Evolutionary conservation across 495 filamentous ascomycete species (phyloP).

Genomic region (Annulohypoxylon bovei): DNA sequence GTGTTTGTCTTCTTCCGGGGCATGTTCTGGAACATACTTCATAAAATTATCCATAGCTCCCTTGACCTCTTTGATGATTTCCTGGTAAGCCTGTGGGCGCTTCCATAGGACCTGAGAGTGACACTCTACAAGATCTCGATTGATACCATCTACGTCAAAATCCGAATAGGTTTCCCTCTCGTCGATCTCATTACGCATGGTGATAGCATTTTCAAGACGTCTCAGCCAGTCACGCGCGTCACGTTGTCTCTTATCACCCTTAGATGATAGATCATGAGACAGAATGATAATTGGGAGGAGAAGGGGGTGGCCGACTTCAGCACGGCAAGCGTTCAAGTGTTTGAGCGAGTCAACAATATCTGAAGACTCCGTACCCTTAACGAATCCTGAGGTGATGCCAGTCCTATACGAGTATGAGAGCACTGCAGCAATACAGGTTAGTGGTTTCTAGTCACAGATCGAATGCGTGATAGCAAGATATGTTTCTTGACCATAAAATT

Average conservation of each 20-base stretch:
- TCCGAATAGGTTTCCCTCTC: constrained; percentile 60
- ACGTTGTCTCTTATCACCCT: constrained; percentile 64
- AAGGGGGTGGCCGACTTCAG: constrained; percentile 61
- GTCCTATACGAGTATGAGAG: constrained; percentile 63
- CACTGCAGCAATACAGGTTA: constrained; percentile 35
- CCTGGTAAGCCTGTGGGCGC: constrained; percentile 64
- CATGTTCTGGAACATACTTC: constrained; percentile 23
- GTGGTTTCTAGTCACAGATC: background rate
- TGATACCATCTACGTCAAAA: constrained; percentile 64
- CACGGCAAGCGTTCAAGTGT: constrained; percentile 56
- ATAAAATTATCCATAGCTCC: constrained; percentile 56
- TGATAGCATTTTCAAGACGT: constrained; percentile 65
- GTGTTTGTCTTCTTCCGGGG: constrained; percentile 20
- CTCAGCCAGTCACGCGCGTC: constrained; percentile 65
- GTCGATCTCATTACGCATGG: constrained; percentile 63
- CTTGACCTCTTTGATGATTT: constrained; percentile 59
- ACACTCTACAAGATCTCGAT: constrained; percentile 66
- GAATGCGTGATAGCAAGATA: background rate
- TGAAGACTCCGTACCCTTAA: constrained; percentile 63
- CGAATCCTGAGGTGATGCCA: constrained; percentile 62
- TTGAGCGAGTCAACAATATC: constrained; percentile 58
- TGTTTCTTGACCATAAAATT: background rate
- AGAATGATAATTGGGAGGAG: constrained; percentile 64
- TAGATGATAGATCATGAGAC: constrained; percentile 58
- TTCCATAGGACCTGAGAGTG: constrained; percentile 68